Base-by-base conservation (phyloP, 2,329 filamentous ascomycete genomes). In the Pseudopithomyces chartarum region DNA sequence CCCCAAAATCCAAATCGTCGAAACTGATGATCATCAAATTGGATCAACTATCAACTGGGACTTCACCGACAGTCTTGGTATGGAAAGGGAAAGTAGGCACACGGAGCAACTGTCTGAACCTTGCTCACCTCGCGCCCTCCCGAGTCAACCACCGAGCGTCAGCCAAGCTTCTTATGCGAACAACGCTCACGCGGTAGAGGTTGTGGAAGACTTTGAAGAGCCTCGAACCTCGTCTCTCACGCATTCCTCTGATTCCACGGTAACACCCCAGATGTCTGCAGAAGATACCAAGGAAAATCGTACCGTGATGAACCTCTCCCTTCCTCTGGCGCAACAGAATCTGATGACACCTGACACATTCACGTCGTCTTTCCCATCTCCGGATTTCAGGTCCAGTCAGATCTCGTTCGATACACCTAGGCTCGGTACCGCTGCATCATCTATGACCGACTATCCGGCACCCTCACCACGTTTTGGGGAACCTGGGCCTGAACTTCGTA, bases 341-440 rank as follows among this genome's bases (percentile, higher is more conserved):
- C 71, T 85, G 60, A 87, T 88, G 73, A 87, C 89, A 8, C 86
- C 88, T 52, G 85, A 90, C 39, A 84, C 85, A 58, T 83, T 84
- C 49, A 82, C 86, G 3, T 82, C 81, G 0, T 77, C 79, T 4
- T 81, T 81, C 68, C 84, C 89, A 1, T 92, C 90, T 5, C 90
- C 90, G 0, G 85, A 89, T 52, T 76, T 78, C 55, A 65, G 68
- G 84, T 88, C 57, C 81, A 87, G 56, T 80, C 90, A 80, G 74
- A 87, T 86, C 3, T 81, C 79, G 0, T 87, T 90, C 54, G 90
- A 93, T 60, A 85, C 85, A 1, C 87, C 90, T 52, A 84, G 88
- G 19, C 84, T 92, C 26, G 90, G 89, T 6, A 92, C 90, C 1
- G 87, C 90, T 2, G 86, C 89, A 6, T 93, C 90, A 1, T 92